phyloP scores from a whole-genome alignment of 2,329 filamentous ascomycete genomes.

The Penicillium brasilianum region DNA sequence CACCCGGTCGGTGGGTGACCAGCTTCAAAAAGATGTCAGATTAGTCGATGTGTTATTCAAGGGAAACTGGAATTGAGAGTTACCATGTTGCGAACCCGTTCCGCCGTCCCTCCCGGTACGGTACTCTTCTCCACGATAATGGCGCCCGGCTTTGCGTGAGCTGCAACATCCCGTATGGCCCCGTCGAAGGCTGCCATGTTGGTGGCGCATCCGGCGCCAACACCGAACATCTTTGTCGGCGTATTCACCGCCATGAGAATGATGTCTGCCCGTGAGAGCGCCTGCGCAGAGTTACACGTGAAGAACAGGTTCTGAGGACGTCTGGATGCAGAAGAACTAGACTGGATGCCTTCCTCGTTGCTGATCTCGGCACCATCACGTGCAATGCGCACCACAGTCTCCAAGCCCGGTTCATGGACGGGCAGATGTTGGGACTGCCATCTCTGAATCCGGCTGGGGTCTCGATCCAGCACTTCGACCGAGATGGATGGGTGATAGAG shows the following conservation, averaged over 20 bases:
- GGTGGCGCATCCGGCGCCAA: conserved; percentile 72
- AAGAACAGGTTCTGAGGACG: conserved; percentile 73
- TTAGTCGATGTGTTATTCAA: neutral
- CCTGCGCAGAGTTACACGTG: conserved; percentile 67
- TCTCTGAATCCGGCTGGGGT: conserved; percentile 66
- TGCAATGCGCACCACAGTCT: conserved; percentile 65
- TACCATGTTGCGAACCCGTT: conserved; percentile 71
- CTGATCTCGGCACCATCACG: conserved; percentile 42
- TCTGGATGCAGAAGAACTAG: conserved; percentile 32
- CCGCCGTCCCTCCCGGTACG: conserved; percentile 75
- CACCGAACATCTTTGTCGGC: conserved; percentile 73
- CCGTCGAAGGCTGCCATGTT: conserved; percentile 75
- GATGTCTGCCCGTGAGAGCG: conserved; percentile 71
- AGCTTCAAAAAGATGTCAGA: conserved; percentile 26
- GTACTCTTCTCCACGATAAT: conserved; percentile 85
- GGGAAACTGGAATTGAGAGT: conserved; percentile 27
- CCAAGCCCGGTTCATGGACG: conserved; percentile 75
- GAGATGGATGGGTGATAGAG: conserved; percentile 72
- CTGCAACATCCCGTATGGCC: conserved; percentile 69
- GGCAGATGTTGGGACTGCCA: conserved; percentile 78
- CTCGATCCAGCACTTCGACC: conserved; percentile 76
- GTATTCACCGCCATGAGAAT: conserved; percentile 80
- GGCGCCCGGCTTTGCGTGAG: conserved; percentile 67
- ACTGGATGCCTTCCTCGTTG: neutral
- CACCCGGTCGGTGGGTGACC: conserved; percentile 58